These are phyloP conservation scores for Melaleuca alternifolia DNA, from an alignment of 345 rosid genomes.

Conservation along the genomic window DNA sequence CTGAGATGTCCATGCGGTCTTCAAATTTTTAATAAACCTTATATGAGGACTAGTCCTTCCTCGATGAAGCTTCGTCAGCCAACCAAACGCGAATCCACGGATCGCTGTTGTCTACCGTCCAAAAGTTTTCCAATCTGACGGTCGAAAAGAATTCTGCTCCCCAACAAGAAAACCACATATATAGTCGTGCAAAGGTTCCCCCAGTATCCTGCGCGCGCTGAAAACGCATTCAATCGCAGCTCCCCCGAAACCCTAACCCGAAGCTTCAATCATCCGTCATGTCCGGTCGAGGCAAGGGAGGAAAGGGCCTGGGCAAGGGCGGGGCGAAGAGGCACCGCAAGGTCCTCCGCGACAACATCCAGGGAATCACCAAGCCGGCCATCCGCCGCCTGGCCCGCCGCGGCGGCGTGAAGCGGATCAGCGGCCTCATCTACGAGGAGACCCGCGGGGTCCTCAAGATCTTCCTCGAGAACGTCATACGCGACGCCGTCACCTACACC, in stretches of 20 bases:
- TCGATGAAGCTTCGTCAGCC: background rate
- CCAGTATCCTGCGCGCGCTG: background rate
- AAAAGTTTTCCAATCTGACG: background rate
- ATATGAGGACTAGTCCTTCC: no score
- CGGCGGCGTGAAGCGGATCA: constrained; percentile 26
- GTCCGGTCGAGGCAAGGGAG: constrained; percentile 32
- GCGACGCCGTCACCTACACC: constrained; percentile 20
- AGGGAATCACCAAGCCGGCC: constrained; percentile 24
- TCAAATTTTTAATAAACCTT: no score
- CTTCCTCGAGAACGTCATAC: constrained; percentile 25
- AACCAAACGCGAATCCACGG: background rate
- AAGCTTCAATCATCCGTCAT: background rate
- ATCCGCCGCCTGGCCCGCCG: constrained; percentile 20
- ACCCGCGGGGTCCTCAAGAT: constrained; percentile 27
- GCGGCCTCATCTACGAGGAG: constrained; percentile 27
- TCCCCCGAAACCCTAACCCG: background rate
- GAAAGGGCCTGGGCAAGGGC: constrained; percentile 30
- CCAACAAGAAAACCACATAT: background rate
- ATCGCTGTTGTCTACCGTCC: background rate
- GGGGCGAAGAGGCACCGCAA: constrained; percentile 31
- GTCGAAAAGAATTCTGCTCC: background rate
- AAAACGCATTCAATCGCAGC: background rate
- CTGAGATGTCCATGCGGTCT: rapidly evolving
- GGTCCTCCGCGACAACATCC: constrained; percentile 26
- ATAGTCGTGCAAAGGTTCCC: background rate